Percentiles rank a stretch among this genome's conserved stretches.
Conservation (phyloP, 176 grass and related monocot species). For the Thalia dealbata region DNA sequence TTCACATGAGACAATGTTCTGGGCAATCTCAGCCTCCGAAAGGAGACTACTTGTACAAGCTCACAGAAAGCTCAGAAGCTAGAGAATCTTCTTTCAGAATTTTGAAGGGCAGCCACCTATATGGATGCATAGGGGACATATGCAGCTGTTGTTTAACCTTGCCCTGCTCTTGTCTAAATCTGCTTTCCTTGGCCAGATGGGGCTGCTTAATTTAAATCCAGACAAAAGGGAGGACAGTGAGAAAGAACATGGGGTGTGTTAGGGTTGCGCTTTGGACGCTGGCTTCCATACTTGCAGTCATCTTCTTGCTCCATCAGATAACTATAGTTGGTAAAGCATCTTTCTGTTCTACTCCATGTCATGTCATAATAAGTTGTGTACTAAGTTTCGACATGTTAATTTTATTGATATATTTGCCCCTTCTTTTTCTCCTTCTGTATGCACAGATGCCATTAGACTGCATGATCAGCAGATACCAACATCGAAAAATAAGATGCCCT, state of each 20-base stretch:
- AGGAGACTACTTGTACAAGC: constrained; percentile 1
- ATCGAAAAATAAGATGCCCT: constrained; percentile 24
- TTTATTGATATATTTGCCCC: background rate
- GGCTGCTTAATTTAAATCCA: constrained; percentile 8
- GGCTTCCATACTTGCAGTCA: constrained; percentile 14
- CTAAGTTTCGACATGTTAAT: background rate
- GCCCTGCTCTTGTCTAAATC: constrained; percentile 1
- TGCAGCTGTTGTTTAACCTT: background rate
- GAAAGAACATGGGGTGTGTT: constrained; percentile 24
- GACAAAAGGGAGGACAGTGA: background rate
- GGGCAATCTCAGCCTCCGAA: constrained; percentile 11
- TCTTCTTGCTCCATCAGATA: constrained; percentile 18
- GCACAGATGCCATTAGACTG: constrained; percentile 12
- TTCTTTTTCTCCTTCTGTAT: background rate
- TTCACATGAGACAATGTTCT: constrained; percentile 36
- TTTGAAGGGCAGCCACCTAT: background rate
- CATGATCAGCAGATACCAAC: background rate
- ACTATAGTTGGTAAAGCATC: constrained; percentile 30
- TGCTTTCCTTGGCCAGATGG: constrained; percentile 16
- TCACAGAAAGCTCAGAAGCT: constrained; percentile 19
- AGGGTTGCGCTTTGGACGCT: constrained; percentile 10
- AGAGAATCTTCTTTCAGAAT: constrained; percentile 13
- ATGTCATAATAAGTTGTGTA: background rate
- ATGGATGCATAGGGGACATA: constrained; percentile 2
- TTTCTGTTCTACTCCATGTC: background rate